phyloP scores from a whole-genome alignment of 805 yeast genomes.

The Isabelozyma heimii region DNA sequence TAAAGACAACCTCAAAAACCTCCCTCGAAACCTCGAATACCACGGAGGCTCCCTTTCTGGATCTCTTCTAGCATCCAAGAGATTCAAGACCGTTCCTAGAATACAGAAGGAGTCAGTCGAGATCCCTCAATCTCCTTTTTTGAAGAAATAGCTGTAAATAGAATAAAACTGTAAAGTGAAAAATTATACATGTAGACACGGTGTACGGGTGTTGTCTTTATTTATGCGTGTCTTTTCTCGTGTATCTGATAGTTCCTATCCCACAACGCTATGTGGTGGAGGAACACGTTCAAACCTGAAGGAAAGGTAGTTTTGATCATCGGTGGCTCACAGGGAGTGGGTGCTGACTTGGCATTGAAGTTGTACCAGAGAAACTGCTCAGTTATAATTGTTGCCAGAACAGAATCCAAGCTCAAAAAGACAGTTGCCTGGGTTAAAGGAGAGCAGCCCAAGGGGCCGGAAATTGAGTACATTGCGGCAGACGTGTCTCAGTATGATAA shows the following conservation, averaged over 20 bases:
- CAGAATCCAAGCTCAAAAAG: slow-evolving; percentile 52
- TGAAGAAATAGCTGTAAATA: slow-evolving; percentile 4
- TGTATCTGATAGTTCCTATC: no score
- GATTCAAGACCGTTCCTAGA: slow-evolving; percentile 30
- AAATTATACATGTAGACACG: background rate
- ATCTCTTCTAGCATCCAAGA: slow-evolving; percentile 28
- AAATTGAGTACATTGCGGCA: slow-evolving; percentile 48
- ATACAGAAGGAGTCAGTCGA: slow-evolving; percentile 7
- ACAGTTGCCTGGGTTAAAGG: slow-evolving; percentile 46
- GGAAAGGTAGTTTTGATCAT: slow-evolving; percentile 68
- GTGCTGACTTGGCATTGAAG: slow-evolving; percentile 69
- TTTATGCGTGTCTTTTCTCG: slow-evolving; percentile 2
- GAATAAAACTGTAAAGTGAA: background rate
- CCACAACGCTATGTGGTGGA: background rate
- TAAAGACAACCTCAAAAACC: slow-evolving; percentile 27
- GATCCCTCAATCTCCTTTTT: slow-evolving; percentile 34
- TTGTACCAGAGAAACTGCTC: slow-evolving; percentile 55
- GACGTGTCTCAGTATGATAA: slow-evolving; percentile 61
- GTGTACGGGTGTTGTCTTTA: background rate
- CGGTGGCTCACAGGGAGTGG: slow-evolving; percentile 95
- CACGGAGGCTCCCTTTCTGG: slow-evolving; percentile 23
- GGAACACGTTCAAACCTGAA: slow-evolving; percentile 27
- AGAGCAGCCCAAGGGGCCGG: slow-evolving; percentile 12
- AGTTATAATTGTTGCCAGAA: slow-evolving; percentile 76
- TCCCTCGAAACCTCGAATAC: slow-evolving; percentile 26